A percentile compares a stretch with the other conserved stretches of the same genome.
These are phyloP conservation scores for Boletus eberwhitei DNA, from an alignment of 768 basidiomycete genomes.

Conservation along the genomic window DNA sequence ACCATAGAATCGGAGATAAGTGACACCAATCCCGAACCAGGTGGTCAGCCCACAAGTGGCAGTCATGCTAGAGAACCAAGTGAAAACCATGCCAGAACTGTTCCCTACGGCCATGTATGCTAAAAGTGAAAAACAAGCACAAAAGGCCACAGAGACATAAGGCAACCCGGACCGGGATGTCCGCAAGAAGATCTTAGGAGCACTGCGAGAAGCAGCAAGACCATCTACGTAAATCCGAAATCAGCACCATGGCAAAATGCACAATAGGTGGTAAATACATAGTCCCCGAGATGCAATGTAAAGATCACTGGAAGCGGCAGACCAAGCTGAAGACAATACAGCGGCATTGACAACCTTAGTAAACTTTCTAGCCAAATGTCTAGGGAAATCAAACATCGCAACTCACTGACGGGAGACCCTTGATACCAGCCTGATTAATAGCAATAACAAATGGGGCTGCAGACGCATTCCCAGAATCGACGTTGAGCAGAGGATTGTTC, in stretches of 20 bases:
- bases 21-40: conserved; percentile 41
- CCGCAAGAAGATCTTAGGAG: conserved; percentile 47
- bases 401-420: conserved; percentile 43
- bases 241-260: background rate
- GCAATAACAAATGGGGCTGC: conserved; percentile 55
- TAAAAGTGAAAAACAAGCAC: conserved; percentile 30
- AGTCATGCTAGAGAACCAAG: conserved; percentile 34
- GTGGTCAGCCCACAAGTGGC: conserved; percentile 39
- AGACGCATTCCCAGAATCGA: conserved; percentile 37
- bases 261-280: conserved; percentile 17
- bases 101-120: conserved; percentile 38
- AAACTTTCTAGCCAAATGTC: background rate
- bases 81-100: conserved; percentile 38
- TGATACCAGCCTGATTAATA: conserved; percentile 48
- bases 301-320: conserved; percentile 35
- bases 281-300: conserved; percentile 34
- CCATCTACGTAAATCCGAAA: conserved; percentile 39
- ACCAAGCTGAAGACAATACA: conserved; percentile 43
- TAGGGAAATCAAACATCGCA: background rate
- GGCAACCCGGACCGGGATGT: conserved; percentile 41
- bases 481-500: conserved; percentile 36
- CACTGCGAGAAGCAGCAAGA: conserved; percentile 46
- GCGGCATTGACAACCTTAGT: conserved; percentile 30
- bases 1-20: conserved; percentile 43
- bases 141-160: conserved; percentile 35